phyloP scores from a whole-genome alignment of 495 filamentous ascomycete genomes.

The Neurospora sp. region DNA sequence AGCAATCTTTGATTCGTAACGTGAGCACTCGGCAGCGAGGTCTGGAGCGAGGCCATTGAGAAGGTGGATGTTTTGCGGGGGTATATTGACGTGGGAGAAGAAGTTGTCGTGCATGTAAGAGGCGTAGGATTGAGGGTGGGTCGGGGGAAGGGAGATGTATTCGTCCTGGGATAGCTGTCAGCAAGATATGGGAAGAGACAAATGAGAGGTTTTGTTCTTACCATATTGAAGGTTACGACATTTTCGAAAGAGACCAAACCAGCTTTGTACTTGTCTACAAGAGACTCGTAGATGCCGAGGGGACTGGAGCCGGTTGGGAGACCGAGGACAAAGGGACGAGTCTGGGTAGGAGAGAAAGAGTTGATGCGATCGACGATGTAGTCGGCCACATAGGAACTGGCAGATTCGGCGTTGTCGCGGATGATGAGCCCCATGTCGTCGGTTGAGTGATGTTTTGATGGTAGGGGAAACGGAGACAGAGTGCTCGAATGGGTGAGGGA shows the following conservation, averaged over 20 bases:
- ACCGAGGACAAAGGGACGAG: constrained; percentile 71
- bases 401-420: constrained; percentile 53
- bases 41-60: constrained; percentile 74
- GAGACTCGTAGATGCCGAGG: constrained; percentile 63
- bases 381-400: constrained; percentile 67
- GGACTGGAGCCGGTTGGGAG: constrained; percentile 77
- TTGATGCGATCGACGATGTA: constrained; percentile 78
- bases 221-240: constrained; percentile 91
- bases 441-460: not conserved
- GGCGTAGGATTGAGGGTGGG: constrained; percentile 78
- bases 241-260: constrained; percentile 76
- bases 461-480: too few relatives aligned
- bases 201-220: too few relatives aligned
- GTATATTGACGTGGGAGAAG: constrained; percentile 79
- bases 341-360: constrained; percentile 56
- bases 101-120: constrained; percentile 88
- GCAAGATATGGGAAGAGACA: too few relatives aligned
- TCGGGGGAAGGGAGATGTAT: constrained; percentile 72
- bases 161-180: constrained; percentile 49
- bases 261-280: constrained; percentile 65
- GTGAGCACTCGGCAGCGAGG: constrained; percentile 64
- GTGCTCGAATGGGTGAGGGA: too few relatives aligned
- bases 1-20: constrained; percentile 71
- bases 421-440: constrained; percentile 73
- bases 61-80: constrained; percentile 72